Evolutionary conservation across 1,284 basidiomycete genomes (phyloP).

Genomic region (Moniliophthora roreri): DNA sequence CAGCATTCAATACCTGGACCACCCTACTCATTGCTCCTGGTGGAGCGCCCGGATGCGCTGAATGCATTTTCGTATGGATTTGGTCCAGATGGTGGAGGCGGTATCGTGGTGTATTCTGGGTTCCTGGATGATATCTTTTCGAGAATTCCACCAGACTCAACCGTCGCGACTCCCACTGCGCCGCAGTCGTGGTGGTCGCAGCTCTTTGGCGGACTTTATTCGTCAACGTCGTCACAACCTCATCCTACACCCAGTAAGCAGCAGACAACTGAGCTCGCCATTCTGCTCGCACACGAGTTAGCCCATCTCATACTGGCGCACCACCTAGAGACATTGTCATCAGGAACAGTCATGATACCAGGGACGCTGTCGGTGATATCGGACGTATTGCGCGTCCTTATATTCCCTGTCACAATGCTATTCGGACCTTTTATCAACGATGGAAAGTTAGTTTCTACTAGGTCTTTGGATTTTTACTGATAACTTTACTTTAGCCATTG

Average conservation of each 20-base stretch:
- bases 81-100: constrained; percentile 85
- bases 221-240: constrained; percentile 27
- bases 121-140: constrained; percentile 80
- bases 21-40: constrained; percentile 83
- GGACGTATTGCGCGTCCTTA: constrained; percentile 72
- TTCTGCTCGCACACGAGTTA: constrained; percentile 86
- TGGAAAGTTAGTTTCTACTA: no score
- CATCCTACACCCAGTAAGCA: constrained; percentile 66
- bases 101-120: constrained; percentile 87
- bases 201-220: constrained; percentile 48
- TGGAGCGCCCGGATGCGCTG: constrained; percentile 73
- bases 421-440: constrained; percentile 92
- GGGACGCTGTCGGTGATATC: constrained; percentile 74
- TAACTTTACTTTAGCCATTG: no score
- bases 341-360: constrained; percentile 79
- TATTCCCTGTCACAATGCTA: constrained; percentile 87
- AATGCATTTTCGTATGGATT: constrained; percentile 94
- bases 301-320: constrained; percentile 85
- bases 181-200: constrained; percentile 46
- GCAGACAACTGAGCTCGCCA: constrained; percentile 82
- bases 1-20: constrained; percentile 72
- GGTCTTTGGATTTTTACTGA: no score
- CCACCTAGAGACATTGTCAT: constrained; percentile 86
- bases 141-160: constrained; percentile 32
- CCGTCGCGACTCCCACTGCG: constrained; percentile 18